Evolutionary conservation across 2,329 filamentous ascomycete species (phyloP), one percentile per base, ranked within the genome.

Genomic region (Stemphylium lycopersici): DNA sequence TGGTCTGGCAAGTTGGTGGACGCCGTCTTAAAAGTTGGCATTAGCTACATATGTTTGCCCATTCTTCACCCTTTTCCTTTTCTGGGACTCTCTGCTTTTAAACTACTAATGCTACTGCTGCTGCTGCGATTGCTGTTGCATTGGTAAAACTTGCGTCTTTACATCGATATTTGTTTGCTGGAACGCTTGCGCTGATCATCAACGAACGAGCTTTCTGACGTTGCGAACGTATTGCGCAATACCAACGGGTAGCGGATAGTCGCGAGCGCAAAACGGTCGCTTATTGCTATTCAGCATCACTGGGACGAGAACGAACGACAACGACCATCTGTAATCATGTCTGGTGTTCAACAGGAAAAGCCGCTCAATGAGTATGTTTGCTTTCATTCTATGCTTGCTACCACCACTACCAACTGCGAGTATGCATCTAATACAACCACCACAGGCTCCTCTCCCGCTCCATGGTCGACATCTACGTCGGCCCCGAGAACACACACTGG

Each of bases 401-500:
- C 16, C 6, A 48, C 18, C 7, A 4, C 3, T 12, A 26, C 22
- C 15, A 16, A 22, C 26, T 16, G 34, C 32, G 44, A 39, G 4
- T 13, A 37, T 22, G 22, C 12, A 22, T 20, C 10, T 12, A 13
- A 31, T 44, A 24, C 22, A 18, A 32, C 12, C 15, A 26, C 10
- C 37, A 15, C 62, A 82, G 80, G 72, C 80, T 84, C 62, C 79
- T 84, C 58, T 81, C 81, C 53, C 77, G 76, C 50, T 77, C 80
- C 55, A 79, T 84, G 73, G 82, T 84, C 52, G 80, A 84, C 71
- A 78, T 84, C 70, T 84, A 83, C 68, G 79, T 84, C 68, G 82
- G 82, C 48, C 59, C 75, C 6, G 78, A 82, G 32, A 81, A 81
- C 72, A 83, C 80, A 1, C 79, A 81, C 69, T 84, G 81, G 81